Percentiles rank a stretch among this genome's conserved stretches.
Evolutionary conservation across 495 filamentous ascomycete species (phyloP).

Genomic region (Lasiosphaeria hispida): DNA sequence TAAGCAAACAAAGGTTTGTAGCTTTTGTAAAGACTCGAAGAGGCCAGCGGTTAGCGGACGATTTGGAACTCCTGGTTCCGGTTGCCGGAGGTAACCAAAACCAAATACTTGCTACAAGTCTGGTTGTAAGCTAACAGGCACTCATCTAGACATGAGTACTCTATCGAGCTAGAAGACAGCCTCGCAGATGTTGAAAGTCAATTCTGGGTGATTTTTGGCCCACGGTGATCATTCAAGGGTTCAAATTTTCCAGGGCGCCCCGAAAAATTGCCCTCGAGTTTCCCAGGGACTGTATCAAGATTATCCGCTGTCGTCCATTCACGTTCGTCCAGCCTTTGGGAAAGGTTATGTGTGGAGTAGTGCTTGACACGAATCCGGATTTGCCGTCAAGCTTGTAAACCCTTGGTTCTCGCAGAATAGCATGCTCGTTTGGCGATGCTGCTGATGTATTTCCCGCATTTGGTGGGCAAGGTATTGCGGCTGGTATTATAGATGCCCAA

Average conservation of each 20-base stretch:
- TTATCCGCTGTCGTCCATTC: constrained; percentile 51
- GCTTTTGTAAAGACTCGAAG: constrained; percentile 12
- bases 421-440: constrained; percentile 51
- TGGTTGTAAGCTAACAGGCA: too few relatives aligned
- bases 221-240: constrained; percentile 25
- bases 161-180: constrained; percentile 25
- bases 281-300: constrained; percentile 49
- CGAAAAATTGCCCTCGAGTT: constrained; percentile 35
- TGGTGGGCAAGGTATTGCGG: constrained; percentile 54
- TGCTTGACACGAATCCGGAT: too few relatives aligned
- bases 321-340: too few relatives aligned
- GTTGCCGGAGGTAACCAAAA: constrained; percentile 52
- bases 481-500: constrained; percentile 39
- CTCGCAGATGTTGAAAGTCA: constrained; percentile 25
- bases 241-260: constrained; percentile 3
- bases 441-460: constrained; percentile 59
- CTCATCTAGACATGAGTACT: constrained; percentile 52
- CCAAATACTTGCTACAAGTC: too few relatives aligned
- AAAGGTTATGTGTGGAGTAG: too few relatives aligned
- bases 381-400: constrained; percentile 47
- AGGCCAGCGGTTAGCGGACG: constrained; percentile 48
- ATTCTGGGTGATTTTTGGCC: constrained; percentile 30
- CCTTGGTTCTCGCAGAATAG: constrained; percentile 47
- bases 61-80: constrained; percentile 42
- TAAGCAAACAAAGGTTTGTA: too few relatives aligned